Conservation (phyloP, 2,329 filamentous ascomycete genomes). For the Colletotrichum nymphaeae region DNA sequence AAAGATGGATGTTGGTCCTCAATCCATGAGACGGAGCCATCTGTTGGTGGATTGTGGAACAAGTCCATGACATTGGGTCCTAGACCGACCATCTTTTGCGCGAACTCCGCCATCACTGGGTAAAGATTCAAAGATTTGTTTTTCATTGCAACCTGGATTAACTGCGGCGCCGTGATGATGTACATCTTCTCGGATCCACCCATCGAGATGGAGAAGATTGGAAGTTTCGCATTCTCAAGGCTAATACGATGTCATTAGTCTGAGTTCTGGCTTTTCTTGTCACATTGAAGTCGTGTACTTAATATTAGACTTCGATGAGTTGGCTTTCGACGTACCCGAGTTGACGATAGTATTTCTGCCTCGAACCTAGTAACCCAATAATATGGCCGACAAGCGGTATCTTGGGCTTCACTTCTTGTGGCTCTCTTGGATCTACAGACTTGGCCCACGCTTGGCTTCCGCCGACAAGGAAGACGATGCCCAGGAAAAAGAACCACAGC, state of each 20-base stretch:
- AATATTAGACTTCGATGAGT: not conserved
- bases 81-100: slow-evolving; percentile 50
- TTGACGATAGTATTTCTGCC: slow-evolving; percentile 49
- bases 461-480: not conserved
- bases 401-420: slow-evolving; percentile 51
- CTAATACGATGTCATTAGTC: not conserved
- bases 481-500: not conserved
- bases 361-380: slow-evolving; percentile 51
- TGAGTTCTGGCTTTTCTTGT: not conserved
- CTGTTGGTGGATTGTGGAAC: slow-evolving; percentile 47
- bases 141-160: slow-evolving; percentile 55
- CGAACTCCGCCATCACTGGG: slow-evolving; percentile 51
- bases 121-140: slow-evolving; percentile 56
- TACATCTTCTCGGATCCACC: slow-evolving; percentile 54
- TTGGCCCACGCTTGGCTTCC: not conserved
- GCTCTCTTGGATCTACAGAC: slow-evolving; percentile 49
- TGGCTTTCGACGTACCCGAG: slow-evolving; percentile 48
- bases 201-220: slow-evolving; percentile 58
- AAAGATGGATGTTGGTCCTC: slow-evolving; percentile 12
- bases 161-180: slow-evolving; percentile 52
- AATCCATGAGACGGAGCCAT: slow-evolving; percentile 42
- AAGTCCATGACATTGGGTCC: slow-evolving; percentile 48
- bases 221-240: slow-evolving; percentile 39
- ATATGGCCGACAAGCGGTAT: slow-evolving; percentile 60
- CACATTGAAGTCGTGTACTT: not conserved